A percentile compares a stretch with the other conserved stretches of the same genome.
These are phyloP conservation scores for Aureobasidium sp. DNA, from an alignment of 2,329 filamentous ascomycete species.

Conservation along the genomic window DNA sequence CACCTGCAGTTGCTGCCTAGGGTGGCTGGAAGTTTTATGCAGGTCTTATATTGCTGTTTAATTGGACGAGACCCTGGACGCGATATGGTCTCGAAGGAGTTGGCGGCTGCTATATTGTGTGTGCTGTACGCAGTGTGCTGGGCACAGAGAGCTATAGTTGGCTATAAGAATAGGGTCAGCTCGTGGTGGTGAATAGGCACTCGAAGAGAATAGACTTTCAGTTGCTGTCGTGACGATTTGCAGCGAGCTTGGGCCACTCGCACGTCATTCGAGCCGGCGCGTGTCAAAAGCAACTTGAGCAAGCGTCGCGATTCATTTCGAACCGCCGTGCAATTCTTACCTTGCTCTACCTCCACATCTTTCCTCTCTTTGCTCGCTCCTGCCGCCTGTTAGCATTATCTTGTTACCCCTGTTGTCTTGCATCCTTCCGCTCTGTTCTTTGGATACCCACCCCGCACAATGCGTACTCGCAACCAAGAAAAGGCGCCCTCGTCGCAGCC, in stretches of 20 bases:
- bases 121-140: neutral
- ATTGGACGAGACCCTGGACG: neutral
- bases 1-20: neutral
- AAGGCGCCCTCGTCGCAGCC: constrained; percentile 6
- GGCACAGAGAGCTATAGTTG: neutral
- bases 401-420: neutral
- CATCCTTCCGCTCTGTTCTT: neutral
- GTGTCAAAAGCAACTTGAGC: neutral
- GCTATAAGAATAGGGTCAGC: neutral
- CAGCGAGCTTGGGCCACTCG: neutral
- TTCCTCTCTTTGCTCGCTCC: neutral
- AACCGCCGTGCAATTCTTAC: constrained; percentile 2
- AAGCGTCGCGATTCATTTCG: neutral
- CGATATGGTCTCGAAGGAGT: neutral
- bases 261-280: neutral
- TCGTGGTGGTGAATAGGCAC: neutral
- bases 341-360: neutral
- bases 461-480: constrained; percentile 16
- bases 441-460: neutral
- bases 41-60: neutral
- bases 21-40: constrained; percentile 4
- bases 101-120: neutral
- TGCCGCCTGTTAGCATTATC: neutral
- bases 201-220: no score
- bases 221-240: neutral